These are phyloP conservation scores for Xanthoparmelia taractica DNA, from an alignment of 495 filamentous ascomycete species.

Conservation along the genomic window DNA sequence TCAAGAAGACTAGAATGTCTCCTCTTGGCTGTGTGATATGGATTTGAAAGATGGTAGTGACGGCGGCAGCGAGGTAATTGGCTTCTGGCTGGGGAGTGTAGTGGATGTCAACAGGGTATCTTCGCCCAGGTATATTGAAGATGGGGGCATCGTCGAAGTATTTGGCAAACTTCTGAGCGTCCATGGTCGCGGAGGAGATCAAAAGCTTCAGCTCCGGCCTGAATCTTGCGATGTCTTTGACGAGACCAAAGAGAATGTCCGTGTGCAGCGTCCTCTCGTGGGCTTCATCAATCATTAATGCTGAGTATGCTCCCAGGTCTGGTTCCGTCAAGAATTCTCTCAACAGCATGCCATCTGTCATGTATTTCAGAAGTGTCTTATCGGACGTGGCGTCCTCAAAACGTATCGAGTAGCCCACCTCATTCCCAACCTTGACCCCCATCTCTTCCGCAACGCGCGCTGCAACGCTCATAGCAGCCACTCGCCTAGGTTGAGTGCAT, in stretches of 20 bases:
- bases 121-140: slow-evolving; percentile 89
- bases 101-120: slow-evolving; percentile 86
- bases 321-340: slow-evolving; percentile 89
- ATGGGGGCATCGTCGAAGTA: slow-evolving; percentile 96
- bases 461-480: slow-evolving; percentile 90
- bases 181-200: slow-evolving; percentile 92
- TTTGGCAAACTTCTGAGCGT: slow-evolving; percentile 83
- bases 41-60: slow-evolving; percentile 94
- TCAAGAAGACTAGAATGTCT: slow-evolving; percentile 86
- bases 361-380: slow-evolving; percentile 91
- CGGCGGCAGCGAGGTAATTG: slow-evolving; percentile 85
- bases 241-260: slow-evolving; percentile 81
- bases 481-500: slow-evolving; percentile 65
- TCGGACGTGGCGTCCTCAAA: slow-evolving; percentile 93
- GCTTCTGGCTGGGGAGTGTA: slow-evolving; percentile 89
- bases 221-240: slow-evolving; percentile 85
- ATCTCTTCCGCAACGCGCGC: slow-evolving; percentile 87
- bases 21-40: slow-evolving; percentile 80
- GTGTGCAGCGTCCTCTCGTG: slow-evolving; percentile 90
- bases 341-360: slow-evolving; percentile 96
- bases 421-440: slow-evolving; percentile 82
- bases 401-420: slow-evolving; percentile 92
- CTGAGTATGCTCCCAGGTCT: slow-evolving; percentile 74
- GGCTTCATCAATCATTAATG: slow-evolving; percentile 94
- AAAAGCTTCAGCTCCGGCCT: slow-evolving; percentile 84